A percentile compares a stretch with the other conserved stretches of the same genome.
phyloP scores from a whole-genome alignment of 1,284 basidiomycete species.

The Entoloma clypeatum region DNA sequence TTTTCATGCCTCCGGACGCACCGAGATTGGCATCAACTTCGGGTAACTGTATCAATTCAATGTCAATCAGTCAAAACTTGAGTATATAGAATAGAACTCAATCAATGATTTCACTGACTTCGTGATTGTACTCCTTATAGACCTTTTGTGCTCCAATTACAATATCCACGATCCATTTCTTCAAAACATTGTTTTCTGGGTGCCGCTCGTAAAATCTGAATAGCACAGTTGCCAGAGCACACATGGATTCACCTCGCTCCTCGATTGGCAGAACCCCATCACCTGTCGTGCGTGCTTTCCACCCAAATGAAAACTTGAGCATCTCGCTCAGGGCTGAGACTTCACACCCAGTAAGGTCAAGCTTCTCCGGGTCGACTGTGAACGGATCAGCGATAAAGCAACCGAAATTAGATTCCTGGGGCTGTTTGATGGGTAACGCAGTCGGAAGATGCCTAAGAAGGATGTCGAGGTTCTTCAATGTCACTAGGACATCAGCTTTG shows the following conservation, averaged over 20 bases:
- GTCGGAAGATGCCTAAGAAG: slow-evolving; percentile 1
- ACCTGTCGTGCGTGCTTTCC: slow-evolving; percentile 1
- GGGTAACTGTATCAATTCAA: too few species aligned
- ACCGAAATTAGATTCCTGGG: background rate
- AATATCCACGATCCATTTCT: slow-evolving; percentile 21
- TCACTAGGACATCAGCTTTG: too few species aligned
- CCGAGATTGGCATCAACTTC: too few species aligned
- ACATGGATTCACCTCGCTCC: background rate
- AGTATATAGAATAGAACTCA: too few species aligned
- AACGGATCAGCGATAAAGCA: slow-evolving; percentile 5
- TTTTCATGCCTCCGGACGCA: too few species aligned
- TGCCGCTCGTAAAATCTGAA: slow-evolving; percentile 7
- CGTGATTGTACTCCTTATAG: too few species aligned
- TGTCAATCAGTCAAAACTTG: too few species aligned
- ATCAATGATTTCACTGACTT: too few species aligned
- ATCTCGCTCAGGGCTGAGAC: background rate
- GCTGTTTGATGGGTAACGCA: background rate
- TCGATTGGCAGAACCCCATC: background rate
- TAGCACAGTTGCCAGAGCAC: slow-evolving; percentile 7
- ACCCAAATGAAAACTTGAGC: too few species aligned
- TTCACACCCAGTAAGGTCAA: slow-evolving; percentile 1
- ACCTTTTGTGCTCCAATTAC: slow-evolving; percentile 13
- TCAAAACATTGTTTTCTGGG: slow-evolving; percentile 15
- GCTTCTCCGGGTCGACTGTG: background rate
- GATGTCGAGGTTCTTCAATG: background rate